Base-by-base conservation (phyloP, 2,329 filamentous ascomycete species). In the Verticillium nubilum region DNA sequence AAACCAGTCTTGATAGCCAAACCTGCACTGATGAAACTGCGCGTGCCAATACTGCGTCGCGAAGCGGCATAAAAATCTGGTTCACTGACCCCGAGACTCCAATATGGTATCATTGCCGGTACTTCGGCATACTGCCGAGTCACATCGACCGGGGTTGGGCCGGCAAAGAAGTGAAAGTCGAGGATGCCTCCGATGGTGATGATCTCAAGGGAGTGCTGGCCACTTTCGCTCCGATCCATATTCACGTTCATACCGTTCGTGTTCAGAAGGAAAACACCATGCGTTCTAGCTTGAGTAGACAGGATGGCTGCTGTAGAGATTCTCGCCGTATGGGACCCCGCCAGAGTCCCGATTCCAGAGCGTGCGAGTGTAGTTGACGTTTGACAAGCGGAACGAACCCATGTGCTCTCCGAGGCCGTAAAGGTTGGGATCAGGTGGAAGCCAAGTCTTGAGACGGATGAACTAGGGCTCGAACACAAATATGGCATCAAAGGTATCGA, bases 351-450 rank as follows among this genome's bases (percentile, higher is more conserved):
- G 80, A 56, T 86, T 86, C 83, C 87, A 91, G 3, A 92, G 70
- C 0, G 88, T 90, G 42, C 89, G 83, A 33, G 84, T 86, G 70
- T 90, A 90, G 71, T 89, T 83, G 31, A 82, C 86, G 0, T 85
- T 88, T 62, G 86, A 86, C 60, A 92, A 77, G 54, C 83, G 81
- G 67, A 92, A 86, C 1, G 86, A 78, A 65, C 93, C 90, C 2
- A 84, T 87, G 69, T 92, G 88, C 73, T 94, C 90, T 35, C 91
- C 91, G 2, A 94, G 79, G 0, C 91, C 91, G 69, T 95, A 95
- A 5, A 95, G 75, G 66, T 89, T 85, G 0, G 90, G 88, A 58
- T 86, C 77, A 1, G 83, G 72, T 0, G 91, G 90, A 12, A 95
- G 78, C 61, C 79, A 83, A 2, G 90, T 93, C 52, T 88, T 82